Evolutionary conservation across 1,284 basidiomycete genomes (phyloP).

Genomic region (Trametes versicolor): DNA sequence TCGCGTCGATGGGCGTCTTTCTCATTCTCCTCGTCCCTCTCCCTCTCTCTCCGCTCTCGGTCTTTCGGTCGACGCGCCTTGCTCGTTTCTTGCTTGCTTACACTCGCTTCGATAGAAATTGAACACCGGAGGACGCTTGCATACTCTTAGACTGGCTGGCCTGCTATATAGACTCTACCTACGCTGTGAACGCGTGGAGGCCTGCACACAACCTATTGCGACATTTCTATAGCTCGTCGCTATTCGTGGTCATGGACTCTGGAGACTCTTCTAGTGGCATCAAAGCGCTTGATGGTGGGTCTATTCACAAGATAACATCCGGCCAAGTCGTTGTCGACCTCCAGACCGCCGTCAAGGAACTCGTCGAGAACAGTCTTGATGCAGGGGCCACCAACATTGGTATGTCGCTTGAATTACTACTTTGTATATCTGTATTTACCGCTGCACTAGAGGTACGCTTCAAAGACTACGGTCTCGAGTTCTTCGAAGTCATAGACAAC

Average conservation of each 20-base stretch:
- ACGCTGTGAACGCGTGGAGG: no score
- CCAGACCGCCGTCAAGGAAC: conserved; percentile 94
- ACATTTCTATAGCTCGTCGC: no score
- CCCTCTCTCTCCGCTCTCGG: no score
- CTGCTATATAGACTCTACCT: no score
- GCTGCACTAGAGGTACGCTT: conserved; percentile 82
- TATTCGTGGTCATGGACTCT: not conserved
- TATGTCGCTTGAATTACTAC: not conserved
- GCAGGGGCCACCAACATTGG: conserved; percentile 78
- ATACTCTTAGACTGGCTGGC: no score
- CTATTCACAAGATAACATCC: conserved; percentile 89
- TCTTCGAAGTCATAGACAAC: conserved; percentile 93
- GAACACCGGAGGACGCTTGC: no score
- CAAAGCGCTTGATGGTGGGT: conserved; percentile 76
- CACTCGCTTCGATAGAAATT: no score
- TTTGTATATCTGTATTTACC: not conserved
- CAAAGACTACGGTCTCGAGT: conserved; percentile 88
- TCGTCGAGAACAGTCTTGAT: conserved; percentile 96
- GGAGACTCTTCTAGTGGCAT: conserved; percentile 40
- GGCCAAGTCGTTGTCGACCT: conserved; percentile 97
- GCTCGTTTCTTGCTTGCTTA: no score
- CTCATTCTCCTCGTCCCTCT: no score
- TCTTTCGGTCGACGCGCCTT: no score
- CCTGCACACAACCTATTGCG: no score
- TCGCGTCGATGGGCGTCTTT: no score